Evolutionary conservation across 2,329 filamentous ascomycete genomes (phyloP), one percentile per base, ranked within the genome.

Genomic region (Calonectria hongkongensis): DNA sequence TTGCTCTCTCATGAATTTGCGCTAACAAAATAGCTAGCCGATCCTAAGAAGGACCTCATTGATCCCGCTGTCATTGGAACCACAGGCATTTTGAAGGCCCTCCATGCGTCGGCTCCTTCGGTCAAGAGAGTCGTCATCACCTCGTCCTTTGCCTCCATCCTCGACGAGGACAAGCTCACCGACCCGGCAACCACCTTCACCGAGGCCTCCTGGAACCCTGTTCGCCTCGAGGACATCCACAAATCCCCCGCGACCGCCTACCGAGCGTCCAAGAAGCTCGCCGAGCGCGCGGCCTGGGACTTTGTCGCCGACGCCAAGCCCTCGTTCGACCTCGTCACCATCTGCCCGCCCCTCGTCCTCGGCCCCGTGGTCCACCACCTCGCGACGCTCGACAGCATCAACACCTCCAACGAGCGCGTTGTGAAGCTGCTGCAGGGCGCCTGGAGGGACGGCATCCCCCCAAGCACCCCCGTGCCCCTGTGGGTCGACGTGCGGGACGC

Each of bases 91-190:
- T 92, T 94, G 43, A 89, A 92, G 75, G 92, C 94, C 21, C 88
- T 96, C 74, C 91, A 93, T 79, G 86, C 87, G 73, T 75, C 89
- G 81, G 80, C 89, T 0, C 89, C 89, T 0, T 75, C 75, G 7
- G 94, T 97, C 66, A 94, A 92, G 85, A 89, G 92, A 72, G 93
- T 97, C 16, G 92, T 94, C 69, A 82, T 92, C 58, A 91, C 89
- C 18, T 89, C 87, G 45, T 90, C 89, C 41, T 90, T 91, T 80
- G 89, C 89, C 25, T 85, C 89, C 73, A 86, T 91, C 76, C 56
- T 90, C 18, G 80, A 86, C 73, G 83, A 84, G 47, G 75, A 79
- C 18, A 80, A 81, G 56, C 71, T 86, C 12, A 63, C 66, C 3
- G 84, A 89, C 79, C 81, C 86, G 0, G 73, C 63, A 36, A 84